phyloP scores from a whole-genome alignment of 2,329 filamentous ascomycete species.

The Epichloe elymi region DNA sequence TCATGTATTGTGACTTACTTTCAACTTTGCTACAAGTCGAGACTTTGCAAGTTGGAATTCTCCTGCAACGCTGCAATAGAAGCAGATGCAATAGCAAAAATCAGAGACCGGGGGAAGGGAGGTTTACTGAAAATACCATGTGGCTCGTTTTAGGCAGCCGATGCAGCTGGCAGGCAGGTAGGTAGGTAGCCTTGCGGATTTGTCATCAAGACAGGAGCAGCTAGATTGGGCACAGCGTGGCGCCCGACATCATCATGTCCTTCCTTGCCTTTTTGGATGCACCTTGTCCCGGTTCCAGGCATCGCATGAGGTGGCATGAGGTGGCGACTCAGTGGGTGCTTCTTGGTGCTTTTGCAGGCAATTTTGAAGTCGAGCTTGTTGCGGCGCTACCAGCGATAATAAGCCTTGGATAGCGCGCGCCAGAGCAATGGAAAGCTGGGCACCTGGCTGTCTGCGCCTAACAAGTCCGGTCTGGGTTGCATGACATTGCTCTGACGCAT shows the following conservation, averaged over 20 bases:
- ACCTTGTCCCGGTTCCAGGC: not conserved
- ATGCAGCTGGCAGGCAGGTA: not conserved
- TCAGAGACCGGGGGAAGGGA: too few species aligned
- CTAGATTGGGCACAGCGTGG: not conserved
- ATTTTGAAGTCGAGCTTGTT: not conserved
- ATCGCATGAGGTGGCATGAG: not conserved
- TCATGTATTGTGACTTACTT: not conserved
- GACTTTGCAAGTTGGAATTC: not conserved
- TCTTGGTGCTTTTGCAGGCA: not conserved
- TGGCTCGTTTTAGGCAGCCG: not conserved
- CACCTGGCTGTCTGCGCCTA: not conserved
- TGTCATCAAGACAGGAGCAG: conserved; percentile 3
- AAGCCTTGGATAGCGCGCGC: not conserved
- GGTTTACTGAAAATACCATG: not conserved
- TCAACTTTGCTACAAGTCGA: not conserved
- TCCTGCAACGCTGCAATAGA: not conserved
- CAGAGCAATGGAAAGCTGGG: not conserved
- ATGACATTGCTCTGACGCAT: not conserved
- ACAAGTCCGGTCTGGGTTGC: not conserved
- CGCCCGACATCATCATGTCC: not conserved
- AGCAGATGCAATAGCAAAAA: not conserved
- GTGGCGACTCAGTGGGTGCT: not conserved
- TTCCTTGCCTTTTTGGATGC: not conserved
- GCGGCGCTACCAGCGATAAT: not conserved
- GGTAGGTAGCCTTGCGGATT: not conserved